Conservation (phyloP, 352 stramenopile species). For the Stephanocyclus meneghinianus region DNA sequence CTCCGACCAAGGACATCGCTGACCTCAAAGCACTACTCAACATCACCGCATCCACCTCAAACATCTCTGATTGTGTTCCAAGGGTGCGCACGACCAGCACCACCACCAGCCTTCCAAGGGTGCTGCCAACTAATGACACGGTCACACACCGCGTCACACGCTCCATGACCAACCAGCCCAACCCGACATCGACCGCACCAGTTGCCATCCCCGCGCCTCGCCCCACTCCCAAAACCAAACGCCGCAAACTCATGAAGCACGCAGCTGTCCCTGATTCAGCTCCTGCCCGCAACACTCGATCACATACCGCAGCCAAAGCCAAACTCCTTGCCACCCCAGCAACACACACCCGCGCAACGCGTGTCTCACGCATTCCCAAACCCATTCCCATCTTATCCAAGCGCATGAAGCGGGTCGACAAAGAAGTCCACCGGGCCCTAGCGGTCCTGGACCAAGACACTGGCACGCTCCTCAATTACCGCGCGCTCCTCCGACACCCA, state of each 20-base stretch:
- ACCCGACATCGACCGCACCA: too few species aligned
- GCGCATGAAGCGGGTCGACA: neutral
- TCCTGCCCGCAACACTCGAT: neutral
- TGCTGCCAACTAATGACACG: neutral
- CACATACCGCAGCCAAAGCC: neutral
- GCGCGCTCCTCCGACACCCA: neutral
- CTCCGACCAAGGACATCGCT: neutral
- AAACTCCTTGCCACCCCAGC: neutral
- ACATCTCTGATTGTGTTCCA: neutral
- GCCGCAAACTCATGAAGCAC: neutral
- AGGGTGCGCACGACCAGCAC: neutral
- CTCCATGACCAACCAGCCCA: neutral
- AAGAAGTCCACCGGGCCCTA: neutral
- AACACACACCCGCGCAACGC: neutral
- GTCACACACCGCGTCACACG: neutral
- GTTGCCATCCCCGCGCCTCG: neutral
- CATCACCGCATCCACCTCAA: neutral
- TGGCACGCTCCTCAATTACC: neutral
- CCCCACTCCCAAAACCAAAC: too few species aligned
- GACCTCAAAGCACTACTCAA: neutral
- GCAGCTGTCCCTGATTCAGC: neutral
- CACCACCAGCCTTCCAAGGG: neutral
- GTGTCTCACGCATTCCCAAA: neutral
- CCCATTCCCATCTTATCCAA: too few species aligned
- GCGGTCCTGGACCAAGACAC: conserved; percentile 7